phyloP scores from a whole-genome alignment of 2,329 filamentous ascomycete genomes.

The Fusarium verticillioides region DNA sequence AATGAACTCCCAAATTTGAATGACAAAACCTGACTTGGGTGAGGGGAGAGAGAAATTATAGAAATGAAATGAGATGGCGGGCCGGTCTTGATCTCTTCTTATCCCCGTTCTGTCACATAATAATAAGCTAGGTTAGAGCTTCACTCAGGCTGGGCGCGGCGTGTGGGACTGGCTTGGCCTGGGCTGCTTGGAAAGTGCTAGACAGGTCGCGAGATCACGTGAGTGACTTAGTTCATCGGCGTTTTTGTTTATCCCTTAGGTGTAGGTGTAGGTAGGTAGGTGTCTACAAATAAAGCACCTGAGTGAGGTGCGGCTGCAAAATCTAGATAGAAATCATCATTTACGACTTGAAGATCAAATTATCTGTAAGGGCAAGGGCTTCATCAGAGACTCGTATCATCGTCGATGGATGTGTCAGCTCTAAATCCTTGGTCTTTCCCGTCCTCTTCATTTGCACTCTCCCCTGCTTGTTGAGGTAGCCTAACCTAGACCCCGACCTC shows the following conservation, averaged over 20 bases:
- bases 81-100: neutral
- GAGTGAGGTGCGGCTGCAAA: neutral
- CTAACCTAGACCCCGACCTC: neutral
- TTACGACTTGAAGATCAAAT: neutral
- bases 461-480: neutral
- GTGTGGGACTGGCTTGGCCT: neutral
- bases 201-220: slow-evolving; percentile 12
- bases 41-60: neutral
- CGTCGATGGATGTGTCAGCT: neutral
- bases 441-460: neutral
- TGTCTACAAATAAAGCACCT: neutral
- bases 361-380: neutral
- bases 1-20: neutral
- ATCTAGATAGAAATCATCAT: neutral
- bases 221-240: neutral
- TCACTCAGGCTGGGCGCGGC: neutral
- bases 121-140: neutral
- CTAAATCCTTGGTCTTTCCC: neutral
- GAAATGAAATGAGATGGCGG: neutral
- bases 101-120: neutral
- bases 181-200: neutral
- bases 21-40: neutral
- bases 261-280: neutral
- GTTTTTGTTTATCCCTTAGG: neutral
- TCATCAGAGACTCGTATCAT: neutral